These are phyloP conservation scores for Exsudoporus frostii DNA, from an alignment of 768 basidiomycete genomes.

Conservation along the genomic window DNA sequence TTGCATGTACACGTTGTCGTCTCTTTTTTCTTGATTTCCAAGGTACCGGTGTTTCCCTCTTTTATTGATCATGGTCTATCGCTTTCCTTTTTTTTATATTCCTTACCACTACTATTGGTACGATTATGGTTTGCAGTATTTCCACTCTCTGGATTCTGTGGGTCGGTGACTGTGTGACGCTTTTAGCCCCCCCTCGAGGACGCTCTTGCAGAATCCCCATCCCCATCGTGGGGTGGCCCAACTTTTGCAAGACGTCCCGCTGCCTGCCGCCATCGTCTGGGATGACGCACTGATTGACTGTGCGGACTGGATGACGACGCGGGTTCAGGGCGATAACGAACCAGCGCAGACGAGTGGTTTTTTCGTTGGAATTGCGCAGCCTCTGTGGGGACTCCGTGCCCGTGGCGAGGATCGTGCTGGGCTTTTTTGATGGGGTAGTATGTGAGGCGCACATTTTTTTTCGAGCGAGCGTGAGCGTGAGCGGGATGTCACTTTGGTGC, in stretches of 20 bases:
- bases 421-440: slow-evolving; percentile 62
- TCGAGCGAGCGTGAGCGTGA: too few relatives aligned
- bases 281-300: slow-evolving; percentile 15
- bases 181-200: slow-evolving; percentile 4
- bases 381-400: slow-evolving; percentile 78
- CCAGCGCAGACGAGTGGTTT: slow-evolving; percentile 51
- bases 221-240: not conserved
- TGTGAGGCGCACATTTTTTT: slow-evolving; percentile 71
- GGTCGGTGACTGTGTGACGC: not conserved
- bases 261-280: slow-evolving; percentile 6
- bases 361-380: slow-evolving; percentile 38
- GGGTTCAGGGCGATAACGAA: slow-evolving; percentile 21
- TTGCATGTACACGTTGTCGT: slow-evolving; percentile 3
- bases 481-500: too few relatives aligned
- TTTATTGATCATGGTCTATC: slow-evolving; percentile 5
- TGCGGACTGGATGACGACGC: slow-evolving; percentile 5
- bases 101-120: not conserved
- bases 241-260: slow-evolving; percentile 9
- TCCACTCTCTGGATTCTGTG: not conserved
- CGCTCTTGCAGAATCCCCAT: slow-evolving; percentile 8
- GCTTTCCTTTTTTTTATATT: not conserved
- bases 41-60: too few relatives aligned
- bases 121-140: not conserved
- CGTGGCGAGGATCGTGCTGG: slow-evolving; percentile 74
- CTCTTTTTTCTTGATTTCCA: not conserved